These are phyloP conservation scores for Metschnikowia gruessii DNA, from an alignment of 805 yeast genomes.

Conservation along the genomic window DNA sequence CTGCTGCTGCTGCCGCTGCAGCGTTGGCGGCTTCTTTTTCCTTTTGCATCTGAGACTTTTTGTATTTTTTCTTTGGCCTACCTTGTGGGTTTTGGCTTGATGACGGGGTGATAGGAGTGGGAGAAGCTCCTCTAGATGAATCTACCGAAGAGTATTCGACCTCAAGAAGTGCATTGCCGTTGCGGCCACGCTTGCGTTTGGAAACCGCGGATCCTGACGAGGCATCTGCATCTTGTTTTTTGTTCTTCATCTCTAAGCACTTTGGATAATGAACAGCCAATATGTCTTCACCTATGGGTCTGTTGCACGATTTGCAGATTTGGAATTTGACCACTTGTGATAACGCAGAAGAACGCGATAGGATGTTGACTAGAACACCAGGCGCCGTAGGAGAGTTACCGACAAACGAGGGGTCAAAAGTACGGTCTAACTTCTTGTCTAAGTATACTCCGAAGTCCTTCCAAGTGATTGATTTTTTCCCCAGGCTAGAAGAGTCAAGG, in stretches of 20 bases:
- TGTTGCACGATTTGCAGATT: slow-evolving; percentile 37
- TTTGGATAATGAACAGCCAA: slow-evolving; percentile 30
- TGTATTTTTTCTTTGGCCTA: slow-evolving; percentile 43
- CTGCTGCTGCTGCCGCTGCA: slow-evolving; percentile 45
- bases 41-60: slow-evolving; percentile 42
- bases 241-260: slow-evolving; percentile 42
- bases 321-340: slow-evolving; percentile 36
- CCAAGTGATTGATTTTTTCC: slow-evolving; percentile 32
- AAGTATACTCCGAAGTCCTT: slow-evolving; percentile 44
- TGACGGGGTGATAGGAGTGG: slow-evolving; percentile 31
- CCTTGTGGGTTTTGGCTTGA: slow-evolving; percentile 17
- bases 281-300: slow-evolving; percentile 41
- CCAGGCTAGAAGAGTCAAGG: slow-evolving; percentile 5
- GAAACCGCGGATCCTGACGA: slow-evolving; percentile 12
- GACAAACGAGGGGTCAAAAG: slow-evolving; percentile 22
- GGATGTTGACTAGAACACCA: slow-evolving; percentile 23
- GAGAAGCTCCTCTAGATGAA: slow-evolving; percentile 38
- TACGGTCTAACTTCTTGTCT: slow-evolving; percentile 36
- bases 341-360: slow-evolving; percentile 28
- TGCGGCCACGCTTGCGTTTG: slow-evolving; percentile 31
- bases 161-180: slow-evolving; percentile 27
- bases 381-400: slow-evolving; percentile 20
- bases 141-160: slow-evolving; percentile 39
- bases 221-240: slow-evolving; percentile 21
- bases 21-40: slow-evolving; percentile 47